Base-by-base conservation (phyloP, 129 eudicot species). In the Chrysanthemum seticuspe region DNA sequence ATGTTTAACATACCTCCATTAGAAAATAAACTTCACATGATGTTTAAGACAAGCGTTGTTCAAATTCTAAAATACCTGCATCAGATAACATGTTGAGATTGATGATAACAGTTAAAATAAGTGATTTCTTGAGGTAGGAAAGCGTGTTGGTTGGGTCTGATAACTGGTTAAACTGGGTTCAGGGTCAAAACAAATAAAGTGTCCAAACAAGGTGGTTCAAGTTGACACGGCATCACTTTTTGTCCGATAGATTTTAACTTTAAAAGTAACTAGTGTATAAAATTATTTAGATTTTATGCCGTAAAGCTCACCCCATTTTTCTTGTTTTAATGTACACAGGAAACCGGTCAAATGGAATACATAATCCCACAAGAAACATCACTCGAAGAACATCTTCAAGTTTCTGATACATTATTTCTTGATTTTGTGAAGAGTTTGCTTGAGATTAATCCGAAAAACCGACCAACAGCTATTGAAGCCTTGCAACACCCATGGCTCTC, bases 401-500 rank as follows among this genome's bases (percentile, higher is more conserved):
- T 80, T 71, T 81, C 87, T 31, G 99, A 95, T 75, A 54, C 74
- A 11, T 62, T 67, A 53, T 88, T 95, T 85, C 36, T 79, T 14
- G 87, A 91, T 81, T 95, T 95, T 69, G 57, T 95, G 60, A 82
- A 62, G 73, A 67, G 72, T 68, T 83, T 95, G 75, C 99, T 95
- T 45, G 85, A 91, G 70, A 85, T 91, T 55, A 95, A 95, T 66
- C 95, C 99, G 13, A 75, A 81, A 57, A 83, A 77, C 65, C 88
- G 99, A 34, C 93, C 89, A 4, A 88, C 96, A 15, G 99, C 97
- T 60, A 83, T 75, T 69, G 94, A 94, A 79, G 99, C 99, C 31
- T 82, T 94, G 60, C 79, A 80, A 40, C 99, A 94, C 72, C 97
- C 97, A 21, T 94, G 99, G 99, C 97, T 94, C 71, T 81, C 88